Evolutionary conservation across 352 stramenopile species (phyloP).

Genomic region (Phytophthora fragariae): DNA sequence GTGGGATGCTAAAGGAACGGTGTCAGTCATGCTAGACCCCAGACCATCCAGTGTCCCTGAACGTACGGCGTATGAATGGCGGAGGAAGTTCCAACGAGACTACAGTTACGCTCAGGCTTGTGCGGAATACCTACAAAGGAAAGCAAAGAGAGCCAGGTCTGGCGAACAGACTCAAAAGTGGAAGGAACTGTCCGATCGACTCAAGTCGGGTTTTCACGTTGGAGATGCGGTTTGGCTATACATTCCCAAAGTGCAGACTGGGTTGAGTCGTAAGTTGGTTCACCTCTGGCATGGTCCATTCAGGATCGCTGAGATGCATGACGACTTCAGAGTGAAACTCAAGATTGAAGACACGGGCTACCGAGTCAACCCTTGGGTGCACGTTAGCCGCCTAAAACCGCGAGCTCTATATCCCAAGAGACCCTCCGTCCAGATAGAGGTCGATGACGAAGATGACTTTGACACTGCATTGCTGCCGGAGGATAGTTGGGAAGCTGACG

Average conservation of each 20-base stretch:
- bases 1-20: conserved; percentile 20
- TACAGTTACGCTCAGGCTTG: conserved; percentile 5
- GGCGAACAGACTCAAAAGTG: background rate
- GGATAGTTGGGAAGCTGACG: too few relatives aligned
- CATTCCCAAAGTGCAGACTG: too few relatives aligned
- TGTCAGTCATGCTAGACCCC: background rate
- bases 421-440: too few relatives aligned
- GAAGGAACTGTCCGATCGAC: background rate
- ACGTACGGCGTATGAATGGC: conserved; percentile 4
- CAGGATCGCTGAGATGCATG: background rate
- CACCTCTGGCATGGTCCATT: conserved; percentile 16
- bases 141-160: background rate
- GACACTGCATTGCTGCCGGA: too few relatives aligned
- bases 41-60: too few relatives aligned
- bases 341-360: background rate
- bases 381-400: background rate
- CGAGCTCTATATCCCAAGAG: background rate
- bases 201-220: background rate
- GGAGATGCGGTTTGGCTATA: background rate
- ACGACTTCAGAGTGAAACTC: background rate
- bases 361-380: background rate
- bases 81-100: conserved; percentile 3
- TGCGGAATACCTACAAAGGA: conserved; percentile 1
- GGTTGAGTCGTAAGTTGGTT: background rate
- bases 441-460: too few relatives aligned